Evolutionary conservation across 257 asterid genomes (phyloP), one percentile per base, ranked within the genome.

Genomic region (Nicotiana tomentosiformis): DNA sequence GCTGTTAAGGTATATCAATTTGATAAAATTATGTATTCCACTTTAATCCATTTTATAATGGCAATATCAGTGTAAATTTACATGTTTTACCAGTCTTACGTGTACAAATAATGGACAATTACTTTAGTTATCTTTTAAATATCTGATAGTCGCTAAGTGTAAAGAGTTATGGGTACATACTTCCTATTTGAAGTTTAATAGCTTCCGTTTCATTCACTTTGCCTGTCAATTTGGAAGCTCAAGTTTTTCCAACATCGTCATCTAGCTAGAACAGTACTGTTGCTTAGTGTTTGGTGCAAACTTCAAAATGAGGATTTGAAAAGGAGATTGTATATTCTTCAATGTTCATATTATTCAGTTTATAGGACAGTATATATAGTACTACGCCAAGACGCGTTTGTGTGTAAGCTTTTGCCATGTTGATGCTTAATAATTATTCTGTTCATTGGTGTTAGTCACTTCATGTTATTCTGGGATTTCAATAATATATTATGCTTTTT

Each of bases 391-490:
- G 26, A 74, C 61, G 61, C 39, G 79, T 46, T 37, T n/a, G 9
- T 74, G 43, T 15, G 23, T 74, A 49, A 49, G 16, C 62, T 74
- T 49, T 26, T 49, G 14, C 39, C 62, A 26, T 74, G 64, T 23
- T 49, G 20, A 74, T 74, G 20, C 62, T 74, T 74, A 26, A 46
- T 46, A 43, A 49, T 49, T 46, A 49, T 74, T 74, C 43, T 74
- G 10, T 49, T 74, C 62, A 49, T 49, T 74, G 5, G 80, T 74
- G 64, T 33, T 51, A 51, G 64, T 74, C 80, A 74, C 43, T 49
- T 74, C 80, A 74, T 74, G n/a, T 74, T 49, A 74, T 74, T 74
- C 80, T 49, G 64, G 26, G 56, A 46, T 23, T 72, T 43, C 17
- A 37, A 67, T 39, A 37, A 67, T 39, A 69, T 39, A 10, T 23